phyloP scores from a whole-genome alignment of 1,139 yeast species.

The Meyerozyma carpophila region DNA sequence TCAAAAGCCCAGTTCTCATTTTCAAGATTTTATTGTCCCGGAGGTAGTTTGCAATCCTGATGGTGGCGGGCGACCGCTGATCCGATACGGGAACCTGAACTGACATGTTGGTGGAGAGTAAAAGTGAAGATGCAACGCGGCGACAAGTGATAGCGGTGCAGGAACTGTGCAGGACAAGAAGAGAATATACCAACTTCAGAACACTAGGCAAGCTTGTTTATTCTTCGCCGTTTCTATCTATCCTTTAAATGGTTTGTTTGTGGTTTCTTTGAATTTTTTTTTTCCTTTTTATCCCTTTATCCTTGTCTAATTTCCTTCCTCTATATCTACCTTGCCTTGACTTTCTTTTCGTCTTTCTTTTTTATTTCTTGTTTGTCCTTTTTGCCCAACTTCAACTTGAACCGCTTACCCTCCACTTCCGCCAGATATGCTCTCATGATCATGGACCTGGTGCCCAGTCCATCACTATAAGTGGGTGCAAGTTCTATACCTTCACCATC shows the following conservation, averaged over 20 bases:
- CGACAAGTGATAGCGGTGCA: no score
- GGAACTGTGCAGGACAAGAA: no score
- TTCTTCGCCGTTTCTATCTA: neutral
- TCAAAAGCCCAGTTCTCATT: slow-evolving; percentile 73
- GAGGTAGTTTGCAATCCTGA: slow-evolving; percentile 66
- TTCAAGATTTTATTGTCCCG: slow-evolving; percentile 64
- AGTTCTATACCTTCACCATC: slow-evolving; percentile 18
- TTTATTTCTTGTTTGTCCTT: neutral
- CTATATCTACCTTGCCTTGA: neutral
- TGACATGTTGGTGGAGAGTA: neutral
- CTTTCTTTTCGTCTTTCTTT: neutral
- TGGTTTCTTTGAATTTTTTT: neutral
- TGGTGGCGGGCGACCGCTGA: slow-evolving; percentile 26
- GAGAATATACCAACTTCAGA: no score
- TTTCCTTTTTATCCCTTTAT: neutral
- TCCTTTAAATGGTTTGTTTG: neutral
- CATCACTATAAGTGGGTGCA: slow-evolving; percentile 26
- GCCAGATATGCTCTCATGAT: neutral
- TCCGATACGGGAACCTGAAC: slow-evolving; percentile 12
- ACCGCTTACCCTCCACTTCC: neutral
- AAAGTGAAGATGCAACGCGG: no score
- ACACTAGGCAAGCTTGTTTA: neutral
- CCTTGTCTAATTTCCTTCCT: neutral
- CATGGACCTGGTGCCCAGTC: neutral
- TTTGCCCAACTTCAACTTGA: neutral